phyloP scores from a whole-genome alignment of 768 basidiomycete species.

The Kwoniella sp. region DNA sequence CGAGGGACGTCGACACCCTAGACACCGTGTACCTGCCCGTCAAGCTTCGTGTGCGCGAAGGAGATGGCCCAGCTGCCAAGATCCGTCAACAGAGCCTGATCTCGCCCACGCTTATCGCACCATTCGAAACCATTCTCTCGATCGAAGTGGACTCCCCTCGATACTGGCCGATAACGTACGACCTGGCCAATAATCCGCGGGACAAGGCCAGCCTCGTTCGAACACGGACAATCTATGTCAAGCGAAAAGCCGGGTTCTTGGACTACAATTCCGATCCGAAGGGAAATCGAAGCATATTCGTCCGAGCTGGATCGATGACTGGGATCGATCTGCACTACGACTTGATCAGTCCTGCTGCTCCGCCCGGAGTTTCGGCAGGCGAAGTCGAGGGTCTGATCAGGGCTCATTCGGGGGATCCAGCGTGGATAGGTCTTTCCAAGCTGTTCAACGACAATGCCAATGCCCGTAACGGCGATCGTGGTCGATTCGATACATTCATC shows the following conservation, averaged over 20 bases:
- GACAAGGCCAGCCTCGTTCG: constrained; percentile 72
- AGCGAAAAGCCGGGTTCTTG: constrained; percentile 86
- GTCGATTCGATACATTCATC: constrained; percentile 33
- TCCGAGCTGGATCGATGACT: constrained; percentile 79
- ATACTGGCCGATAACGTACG: constrained; percentile 90
- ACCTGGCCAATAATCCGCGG: constrained; percentile 63
- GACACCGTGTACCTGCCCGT: constrained; percentile 91
- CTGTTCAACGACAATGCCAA: constrained; percentile 62
- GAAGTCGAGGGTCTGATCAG: constrained; percentile 84
- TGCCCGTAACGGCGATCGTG: not conserved
- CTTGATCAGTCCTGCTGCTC: constrained; percentile 73
- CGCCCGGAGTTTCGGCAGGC: constrained; percentile 68
- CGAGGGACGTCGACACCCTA: constrained; percentile 85
- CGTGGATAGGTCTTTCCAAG: constrained; percentile 76
- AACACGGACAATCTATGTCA: constrained; percentile 85
- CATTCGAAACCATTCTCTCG: constrained; percentile 76
- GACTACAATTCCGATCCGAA: constrained; percentile 92
- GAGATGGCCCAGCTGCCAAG: constrained; percentile 26
- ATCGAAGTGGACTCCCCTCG: constrained; percentile 90
- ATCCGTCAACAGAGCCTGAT: constrained; percentile 74
- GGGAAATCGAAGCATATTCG: constrained; percentile 87
- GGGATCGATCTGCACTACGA: constrained; percentile 81
- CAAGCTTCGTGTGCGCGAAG: constrained; percentile 76
- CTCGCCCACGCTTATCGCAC: constrained; percentile 89
- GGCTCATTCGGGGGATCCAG: constrained; percentile 78